A percentile compares a stretch with the other conserved stretches of the same genome.
Evolutionary conservation across 2,329 filamentous ascomycete species (phyloP).

Genomic region (Botrytis galanthina): DNA sequence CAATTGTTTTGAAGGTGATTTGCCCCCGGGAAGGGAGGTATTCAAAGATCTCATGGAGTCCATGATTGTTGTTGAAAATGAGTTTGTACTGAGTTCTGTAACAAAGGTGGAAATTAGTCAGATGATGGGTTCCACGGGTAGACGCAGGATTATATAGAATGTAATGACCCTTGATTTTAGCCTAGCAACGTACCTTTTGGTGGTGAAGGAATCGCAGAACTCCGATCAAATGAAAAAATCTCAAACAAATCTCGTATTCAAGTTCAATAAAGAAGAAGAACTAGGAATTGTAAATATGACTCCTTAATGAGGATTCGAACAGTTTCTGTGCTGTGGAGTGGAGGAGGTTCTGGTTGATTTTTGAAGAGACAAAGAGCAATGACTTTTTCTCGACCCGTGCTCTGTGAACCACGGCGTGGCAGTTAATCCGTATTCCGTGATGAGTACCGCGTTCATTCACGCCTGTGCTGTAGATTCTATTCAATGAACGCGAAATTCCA

Average conservation of each 20-base stretch:
- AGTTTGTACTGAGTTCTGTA: conserved; percentile 12
- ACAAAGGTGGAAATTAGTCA: conserved; percentile 20
- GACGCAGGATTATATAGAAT: conserved; percentile 5
- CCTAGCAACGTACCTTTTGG: conserved; percentile 15
- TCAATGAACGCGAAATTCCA: conserved; percentile 19
- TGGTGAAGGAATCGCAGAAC: neutral
- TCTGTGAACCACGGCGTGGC: neutral
- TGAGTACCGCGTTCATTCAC: conserved; percentile 16
- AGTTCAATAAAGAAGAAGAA: neutral
- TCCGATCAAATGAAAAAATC: neutral
- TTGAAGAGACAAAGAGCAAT: conserved; percentile 8
- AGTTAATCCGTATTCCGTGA: conserved; percentile 16
- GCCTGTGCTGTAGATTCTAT: conserved; percentile 11
- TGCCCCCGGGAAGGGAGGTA: conserved; percentile 54
- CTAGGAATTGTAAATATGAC: conserved; percentile 3
- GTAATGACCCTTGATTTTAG: neutral
- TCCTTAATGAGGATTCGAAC: neutral
- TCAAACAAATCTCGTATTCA: neutral
- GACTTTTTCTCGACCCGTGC: neutral
- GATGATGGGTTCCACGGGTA: conserved; percentile 8
- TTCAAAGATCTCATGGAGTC: conserved; percentile 64
- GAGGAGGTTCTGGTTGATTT: conserved; percentile 1
- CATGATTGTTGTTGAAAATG: conserved; percentile 43
- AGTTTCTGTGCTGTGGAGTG: neutral
- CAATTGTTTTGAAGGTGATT: conserved; percentile 45